Percentiles rank a stretch among this genome's conserved stretches.
phyloP scores from a whole-genome alignment of 495 filamentous ascomycete species.

The Podospora australis region DNA sequence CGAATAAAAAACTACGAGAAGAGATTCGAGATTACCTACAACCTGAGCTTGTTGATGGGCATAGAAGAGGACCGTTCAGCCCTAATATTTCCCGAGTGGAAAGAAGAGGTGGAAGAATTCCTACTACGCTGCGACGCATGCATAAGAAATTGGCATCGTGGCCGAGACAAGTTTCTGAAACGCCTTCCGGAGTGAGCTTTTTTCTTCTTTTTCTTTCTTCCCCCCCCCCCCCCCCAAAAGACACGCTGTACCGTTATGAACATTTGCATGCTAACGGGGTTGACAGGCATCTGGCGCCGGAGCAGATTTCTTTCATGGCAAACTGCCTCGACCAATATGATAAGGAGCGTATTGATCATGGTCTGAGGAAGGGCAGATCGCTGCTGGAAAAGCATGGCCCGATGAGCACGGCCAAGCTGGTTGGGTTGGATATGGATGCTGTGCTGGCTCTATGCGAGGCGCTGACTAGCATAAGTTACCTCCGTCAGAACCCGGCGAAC shows the following conservation, averaged over 20 bases:
- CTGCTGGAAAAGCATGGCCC: constrained; percentile 34
- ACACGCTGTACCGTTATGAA: background rate
- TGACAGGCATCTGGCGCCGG: constrained; percentile 27
- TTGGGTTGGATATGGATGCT: constrained; percentile 26
- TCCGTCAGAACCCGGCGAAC: constrained; percentile 32
- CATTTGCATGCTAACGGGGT: constrained; percentile 26
- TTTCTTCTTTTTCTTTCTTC: too few relatives aligned
- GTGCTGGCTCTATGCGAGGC: constrained; percentile 48
- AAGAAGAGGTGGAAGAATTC: constrained; percentile 33
- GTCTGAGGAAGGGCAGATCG: constrained; percentile 30
- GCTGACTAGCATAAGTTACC: constrained; percentile 45
- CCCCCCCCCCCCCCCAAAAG: too few relatives aligned
- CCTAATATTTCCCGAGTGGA: constrained; percentile 53
- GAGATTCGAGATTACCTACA: constrained; percentile 52
- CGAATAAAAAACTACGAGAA: constrained; percentile 41
- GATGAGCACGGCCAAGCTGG: constrained; percentile 23
- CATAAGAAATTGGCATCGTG: constrained; percentile 72
- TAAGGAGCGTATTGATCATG: constrained; percentile 27
- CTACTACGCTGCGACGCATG: constrained; percentile 73
- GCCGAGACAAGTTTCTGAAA: constrained; percentile 24
- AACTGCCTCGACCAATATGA: constrained; percentile 41
- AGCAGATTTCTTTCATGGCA: constrained; percentile 29
- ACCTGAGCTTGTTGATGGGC: constrained; percentile 61
- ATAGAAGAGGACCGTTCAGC: constrained; percentile 56
- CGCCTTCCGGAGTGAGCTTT: constrained; percentile 34